A percentile compares a stretch with the other conserved stretches of the same genome.
Evolutionary conservation across 495 filamentous ascomycete genomes (phyloP).

Genomic region (Aspergillus coremiiformis): DNA sequence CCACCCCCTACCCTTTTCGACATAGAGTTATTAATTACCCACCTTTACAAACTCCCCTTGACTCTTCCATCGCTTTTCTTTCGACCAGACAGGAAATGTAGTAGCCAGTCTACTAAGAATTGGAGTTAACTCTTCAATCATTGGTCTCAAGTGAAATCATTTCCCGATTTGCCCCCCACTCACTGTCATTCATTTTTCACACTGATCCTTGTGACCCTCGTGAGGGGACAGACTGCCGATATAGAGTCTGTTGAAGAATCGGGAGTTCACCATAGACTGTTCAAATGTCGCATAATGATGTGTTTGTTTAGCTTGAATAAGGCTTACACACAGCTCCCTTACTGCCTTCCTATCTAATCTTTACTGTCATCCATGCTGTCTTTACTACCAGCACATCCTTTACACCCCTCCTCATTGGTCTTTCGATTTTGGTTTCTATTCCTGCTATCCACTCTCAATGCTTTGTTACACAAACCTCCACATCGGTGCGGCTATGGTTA

Average conservation of each 20-base stretch:
- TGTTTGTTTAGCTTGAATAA: too few relatives aligned
- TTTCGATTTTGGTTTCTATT: neutral
- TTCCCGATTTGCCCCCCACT: neutral
- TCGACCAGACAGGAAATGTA: neutral
- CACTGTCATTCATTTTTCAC: neutral
- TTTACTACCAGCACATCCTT: neutral
- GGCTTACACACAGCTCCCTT: neutral
- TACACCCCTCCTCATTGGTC: neutral
- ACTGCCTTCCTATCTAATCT: too few relatives aligned
- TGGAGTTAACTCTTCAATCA: neutral
- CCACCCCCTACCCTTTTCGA: constrained; percentile 2
- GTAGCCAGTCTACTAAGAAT: too few relatives aligned
- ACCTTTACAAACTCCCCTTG: neutral
- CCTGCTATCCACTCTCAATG: neutral
- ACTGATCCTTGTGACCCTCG: neutral
- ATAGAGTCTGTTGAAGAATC: neutral
- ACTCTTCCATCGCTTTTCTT: neutral
- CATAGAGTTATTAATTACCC: constrained; percentile 2
- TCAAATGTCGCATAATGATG: neutral
- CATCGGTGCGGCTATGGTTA: constrained; percentile 13
- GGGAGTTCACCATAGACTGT: neutral
- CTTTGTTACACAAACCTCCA: neutral
- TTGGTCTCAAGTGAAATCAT: neutral
- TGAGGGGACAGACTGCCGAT: neutral
- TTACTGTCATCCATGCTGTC: neutral